Evolutionary conservation across 441 rosid genomes (phyloP).

Genomic region (Jatropha multifida): DNA sequence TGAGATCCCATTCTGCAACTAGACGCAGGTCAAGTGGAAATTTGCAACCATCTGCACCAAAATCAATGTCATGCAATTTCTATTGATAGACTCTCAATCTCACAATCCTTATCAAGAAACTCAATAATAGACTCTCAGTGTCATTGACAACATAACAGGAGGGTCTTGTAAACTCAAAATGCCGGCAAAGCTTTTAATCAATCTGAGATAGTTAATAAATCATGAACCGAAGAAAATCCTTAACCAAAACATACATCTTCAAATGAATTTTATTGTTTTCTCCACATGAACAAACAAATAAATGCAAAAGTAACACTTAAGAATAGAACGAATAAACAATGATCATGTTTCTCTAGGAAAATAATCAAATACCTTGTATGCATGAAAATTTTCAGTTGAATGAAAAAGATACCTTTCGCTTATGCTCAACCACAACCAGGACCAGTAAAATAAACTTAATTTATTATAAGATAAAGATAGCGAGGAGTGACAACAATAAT

Average conservation of each 20-base stretch:
- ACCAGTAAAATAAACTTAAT: too few relatives aligned
- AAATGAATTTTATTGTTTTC: too few relatives aligned
- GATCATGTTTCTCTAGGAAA: not conserved
- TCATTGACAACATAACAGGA: not conserved
- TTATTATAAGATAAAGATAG: too few relatives aligned
- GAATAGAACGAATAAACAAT: not conserved
- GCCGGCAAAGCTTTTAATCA: not conserved
- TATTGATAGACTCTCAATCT: not conserved
- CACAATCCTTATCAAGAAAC: not conserved
- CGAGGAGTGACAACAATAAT: too few relatives aligned
- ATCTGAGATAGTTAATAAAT: not conserved
- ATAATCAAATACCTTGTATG: not conserved
- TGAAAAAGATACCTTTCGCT: too few relatives aligned
- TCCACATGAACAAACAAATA: too few relatives aligned
- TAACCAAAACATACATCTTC: not conserved
- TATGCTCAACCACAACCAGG: too few relatives aligned
- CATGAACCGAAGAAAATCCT: not conserved
- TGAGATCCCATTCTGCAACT: slow-evolving; percentile 38
- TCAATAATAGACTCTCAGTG: not conserved
- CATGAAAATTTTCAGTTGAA: not conserved
- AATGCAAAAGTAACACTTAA: too few relatives aligned
- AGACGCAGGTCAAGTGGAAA: slow-evolving; percentile 19
- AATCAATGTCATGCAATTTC: not conserved
- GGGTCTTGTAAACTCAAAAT: too few relatives aligned
- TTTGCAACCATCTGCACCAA: slow-evolving; percentile 28